Base-by-base conservation (phyloP, 495 filamentous ascomycete species). In the Penicillium pulvis region DNA sequence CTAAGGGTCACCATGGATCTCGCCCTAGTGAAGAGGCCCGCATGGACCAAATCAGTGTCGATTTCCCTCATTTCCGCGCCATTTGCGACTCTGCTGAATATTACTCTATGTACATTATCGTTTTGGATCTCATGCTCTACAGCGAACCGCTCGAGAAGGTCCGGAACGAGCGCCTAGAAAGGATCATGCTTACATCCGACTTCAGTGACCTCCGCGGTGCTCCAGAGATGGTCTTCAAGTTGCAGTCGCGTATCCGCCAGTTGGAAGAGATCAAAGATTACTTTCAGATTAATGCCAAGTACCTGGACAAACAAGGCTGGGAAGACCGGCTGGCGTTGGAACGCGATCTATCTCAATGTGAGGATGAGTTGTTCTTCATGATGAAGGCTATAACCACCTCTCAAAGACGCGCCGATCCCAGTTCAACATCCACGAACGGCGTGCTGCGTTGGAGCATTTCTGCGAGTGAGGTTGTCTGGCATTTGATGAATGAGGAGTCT, bases 331-430 rank as follows among this genome's bases (percentile, higher is more conserved):
- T 97, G 60, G 69, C 85, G 8, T 82, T 99, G 24, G 94, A 98
- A 65, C 87, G 90, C 43, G 94, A 99, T 66, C 78, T 99, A 53
- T 82, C 90, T 17, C 85, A 82, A 49, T 97, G 90, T 67, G 95
- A 98, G 67, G 95, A 99, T 66, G 95, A 99, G 73, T 75, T 99
- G 35, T 99, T 99, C 79, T 99, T 99, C 77, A 89, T 98, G 82
- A 97, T 98, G 95, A 97, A 99, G 64, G 94, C 94, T 20, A 98
- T 99, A 72, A 99, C 93, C 1, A 93, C 93, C 3, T 92, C 92
- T 9, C 94, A 99, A 42, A 78, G 92, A 56, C 93, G 92, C 66
- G 85, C 85, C 46, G 92, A 90, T 48, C 81, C 84, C 7, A 72
- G 71, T 26, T 73, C 85, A 52, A 83, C 82, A 2, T 83, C 90